Evolutionary conservation across 31 red algal genomes (phyloP).

Genomic region (Asparagopsis taxiformis): DNA sequence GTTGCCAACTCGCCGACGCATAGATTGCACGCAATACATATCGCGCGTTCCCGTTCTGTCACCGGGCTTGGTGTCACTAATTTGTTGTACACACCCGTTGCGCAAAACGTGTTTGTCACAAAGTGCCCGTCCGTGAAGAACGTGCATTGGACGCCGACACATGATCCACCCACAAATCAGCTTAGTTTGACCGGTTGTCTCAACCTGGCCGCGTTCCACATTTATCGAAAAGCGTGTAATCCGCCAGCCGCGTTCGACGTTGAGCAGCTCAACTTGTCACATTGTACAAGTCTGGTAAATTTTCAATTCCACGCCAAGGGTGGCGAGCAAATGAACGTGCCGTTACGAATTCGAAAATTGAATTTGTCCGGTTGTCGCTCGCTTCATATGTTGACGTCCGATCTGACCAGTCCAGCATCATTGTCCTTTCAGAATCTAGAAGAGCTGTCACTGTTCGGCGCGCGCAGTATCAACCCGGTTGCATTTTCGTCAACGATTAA

Average conservation of each 20-base stretch:
- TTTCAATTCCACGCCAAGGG: background rate
- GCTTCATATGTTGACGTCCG: background rate
- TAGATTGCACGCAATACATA: background rate
- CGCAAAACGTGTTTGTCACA: background rate
- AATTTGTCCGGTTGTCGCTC: conserved; percentile 12
- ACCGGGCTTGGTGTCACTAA: background rate
- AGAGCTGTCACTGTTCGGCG: conserved; percentile 4
- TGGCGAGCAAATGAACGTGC: no score
- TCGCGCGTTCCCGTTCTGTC: background rate
- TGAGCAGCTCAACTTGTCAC: conserved; percentile 1
- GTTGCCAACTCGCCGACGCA: background rate
- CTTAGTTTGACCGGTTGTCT: conserved; percentile 2
- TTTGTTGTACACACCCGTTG: background rate
- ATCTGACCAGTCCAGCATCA: background rate
- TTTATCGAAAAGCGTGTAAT: background rate
- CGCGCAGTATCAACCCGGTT: background rate
- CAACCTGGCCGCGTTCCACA: background rate
- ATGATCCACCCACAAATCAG: background rate
- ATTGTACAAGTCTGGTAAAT: background rate
- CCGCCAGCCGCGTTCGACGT: background rate
- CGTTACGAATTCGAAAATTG: background rate
- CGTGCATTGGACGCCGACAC: conserved; percentile 1
- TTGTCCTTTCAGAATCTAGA: conserved; percentile 4
- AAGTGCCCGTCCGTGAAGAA: background rate
- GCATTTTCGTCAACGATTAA: background rate